A percentile compares a stretch with the other conserved stretches of the same genome.
Evolutionary conservation across 2,329 filamentous ascomycete species (phyloP).

Genomic region (Cyclaneusma minus): DNA sequence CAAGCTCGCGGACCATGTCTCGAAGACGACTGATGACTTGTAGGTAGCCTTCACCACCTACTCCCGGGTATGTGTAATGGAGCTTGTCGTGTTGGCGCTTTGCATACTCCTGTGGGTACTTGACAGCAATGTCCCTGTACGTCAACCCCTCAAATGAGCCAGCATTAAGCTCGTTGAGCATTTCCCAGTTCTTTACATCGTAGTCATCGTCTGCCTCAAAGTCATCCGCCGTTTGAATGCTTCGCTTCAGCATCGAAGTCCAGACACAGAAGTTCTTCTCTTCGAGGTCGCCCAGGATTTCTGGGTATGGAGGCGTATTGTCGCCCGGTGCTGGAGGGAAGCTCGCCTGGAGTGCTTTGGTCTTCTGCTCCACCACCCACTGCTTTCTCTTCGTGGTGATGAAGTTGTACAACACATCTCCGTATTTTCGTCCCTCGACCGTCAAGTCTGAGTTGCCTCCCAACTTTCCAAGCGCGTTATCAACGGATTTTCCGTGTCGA

Average conservation of each 20-base stretch:
- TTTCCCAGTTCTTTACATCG: slow-evolving; percentile 93
- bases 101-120: slow-evolving; percentile 66
- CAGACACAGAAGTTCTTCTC: slow-evolving; percentile 94
- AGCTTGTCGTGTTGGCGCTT: slow-evolving; percentile 77
- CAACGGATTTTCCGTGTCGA: slow-evolving; percentile 76
- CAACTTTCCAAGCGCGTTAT: slow-evolving; percentile 78
- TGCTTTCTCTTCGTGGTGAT: slow-evolving; percentile 64
- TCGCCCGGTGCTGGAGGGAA: slow-evolving; percentile 88
- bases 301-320: slow-evolving; percentile 86
- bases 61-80: slow-evolving; percentile 89
- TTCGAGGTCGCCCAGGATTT: slow-evolving; percentile 52
- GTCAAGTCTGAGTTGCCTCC: slow-evolving; percentile 82
- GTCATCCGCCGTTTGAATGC: slow-evolving; percentile 72
- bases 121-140: slow-evolving; percentile 73
- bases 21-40: slow-evolving; percentile 92
- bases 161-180: slow-evolving; percentile 92
- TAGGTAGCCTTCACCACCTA: slow-evolving; percentile 89
- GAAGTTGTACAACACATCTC: slow-evolving; percentile 64
- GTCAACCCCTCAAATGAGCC: slow-evolving; percentile 91
- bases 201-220: slow-evolving; percentile 89
- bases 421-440: slow-evolving; percentile 65
- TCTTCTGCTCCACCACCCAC: slow-evolving; percentile 72
- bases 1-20: slow-evolving; percentile 91
- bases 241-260: slow-evolving; percentile 92
- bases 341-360: slow-evolving; percentile 58